Base-by-base conservation (phyloP, 306 rosid species). In the Urtica urens region DNA sequence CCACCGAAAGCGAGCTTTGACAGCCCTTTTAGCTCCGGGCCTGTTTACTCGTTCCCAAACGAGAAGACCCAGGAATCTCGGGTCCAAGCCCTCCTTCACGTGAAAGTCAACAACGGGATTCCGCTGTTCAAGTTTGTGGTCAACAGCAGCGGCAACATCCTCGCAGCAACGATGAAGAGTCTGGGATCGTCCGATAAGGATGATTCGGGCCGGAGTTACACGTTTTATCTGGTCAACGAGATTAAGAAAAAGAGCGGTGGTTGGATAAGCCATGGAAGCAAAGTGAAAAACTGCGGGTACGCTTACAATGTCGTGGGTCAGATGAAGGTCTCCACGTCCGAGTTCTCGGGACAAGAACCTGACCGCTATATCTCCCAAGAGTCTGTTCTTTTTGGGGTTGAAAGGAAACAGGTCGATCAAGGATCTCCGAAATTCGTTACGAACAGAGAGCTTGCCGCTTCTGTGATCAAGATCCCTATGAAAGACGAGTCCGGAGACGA, bases 381-480 rank as follows among this genome's bases (percentile, higher is more conserved):
- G 72, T 72, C 78, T 24, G 77, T 74, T 49, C 62, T 88, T 24
- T 65, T 58, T 35, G 70, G 93, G 27, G 79, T 63, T 55, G 88
- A 81, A 46, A 53, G 26, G 10, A 82, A 70, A 38, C 75, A 65
- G 51, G 54, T 38, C 20, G 72, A 69, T 67, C 73, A 63, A 66
- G 79, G 53, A 56, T 59, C 78, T 30, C 53, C 65, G 24, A 38
- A 66, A 4, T 50, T 73, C 57, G 60, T 57, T 29, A 68, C 40
- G 37, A 65, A 69, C 3, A 62, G 63, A 60, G 96, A 88, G 74
- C 78, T 83, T 67, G 95, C 90, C 17, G 95, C 96, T 38, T 75
- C 65, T 47, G 73, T 81, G 42, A 57, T 74, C 34, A 67, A 73
- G 74, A 70, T 66, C 39, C 86, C 94, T 34, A 37, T 60, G 13